Base-by-base conservation (phyloP, 345 rosid genomes). In the Eutrema heterophyllum region DNA sequence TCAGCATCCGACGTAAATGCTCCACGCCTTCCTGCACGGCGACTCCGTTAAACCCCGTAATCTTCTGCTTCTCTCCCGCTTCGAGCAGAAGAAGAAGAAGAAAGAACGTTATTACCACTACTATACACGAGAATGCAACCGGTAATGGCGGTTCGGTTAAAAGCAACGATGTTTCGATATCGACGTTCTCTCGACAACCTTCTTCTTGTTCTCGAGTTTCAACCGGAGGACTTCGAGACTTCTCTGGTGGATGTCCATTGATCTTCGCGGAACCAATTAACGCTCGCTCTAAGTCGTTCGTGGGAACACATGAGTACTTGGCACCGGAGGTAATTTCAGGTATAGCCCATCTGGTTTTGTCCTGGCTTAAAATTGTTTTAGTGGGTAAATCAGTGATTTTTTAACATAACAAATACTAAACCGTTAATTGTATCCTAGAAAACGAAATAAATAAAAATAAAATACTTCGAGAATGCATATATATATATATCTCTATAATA, bases 271-370 rank as follows among this genome's bases (percentile, higher is more conserved):
- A 94, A 69, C 97, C 97, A 5, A 80, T 87, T 62, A 82, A 83
- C 5, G 92, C 94, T 18, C 77, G 86, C 36, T 94, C 98, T 6
- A 89, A 84, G 70, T 91, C 97, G 1, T 94, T 94, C 13, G 97
- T 94, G 0, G 98, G 97, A 3, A 93, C 98, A 30, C 97, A 93
- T 80, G 98, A 93, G 85, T 91, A 91, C 83, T 81, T 93, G 29
- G 98, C 97, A 3, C 98, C 98, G 9, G 97, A 93, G 73, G 96
- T 93, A 44, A 94, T 94, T 18, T 91, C 98, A 33, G 75, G 80
- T 71, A 70, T 46, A 39, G 36, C 70, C 6, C 41, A 30, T 5
- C 14, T 11, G 5, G 2, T 36, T 15, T 56, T 33, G 9, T 53
- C 5, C 13, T 50, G 1, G 10, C 56, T 46, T 3, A 10, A 50